A percentile compares a stretch with the other conserved stretches of the same genome.
Evolutionary conservation across 495 filamentous ascomycete species (phyloP).

Genomic region (Penicillium lagena): DNA sequence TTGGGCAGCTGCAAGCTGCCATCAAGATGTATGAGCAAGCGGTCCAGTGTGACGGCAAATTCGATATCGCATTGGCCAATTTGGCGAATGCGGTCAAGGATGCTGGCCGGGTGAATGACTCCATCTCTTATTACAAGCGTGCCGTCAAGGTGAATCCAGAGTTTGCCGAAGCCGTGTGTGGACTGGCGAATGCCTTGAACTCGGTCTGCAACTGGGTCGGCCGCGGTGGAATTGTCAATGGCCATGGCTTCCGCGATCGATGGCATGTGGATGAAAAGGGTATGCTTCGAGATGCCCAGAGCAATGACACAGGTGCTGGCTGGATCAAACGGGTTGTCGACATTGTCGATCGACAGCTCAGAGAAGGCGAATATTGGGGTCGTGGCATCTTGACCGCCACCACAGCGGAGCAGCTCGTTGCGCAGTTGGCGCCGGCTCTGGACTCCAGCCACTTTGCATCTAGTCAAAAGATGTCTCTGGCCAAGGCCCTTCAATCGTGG

Average conservation of each 20-base stretch:
- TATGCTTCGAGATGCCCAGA: slow-evolving; percentile 70
- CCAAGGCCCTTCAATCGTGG: slow-evolving; percentile 58
- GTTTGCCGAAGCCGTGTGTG: slow-evolving; percentile 96
- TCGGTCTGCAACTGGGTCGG: slow-evolving; percentile 95
- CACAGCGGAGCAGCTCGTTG: slow-evolving; percentile 44
- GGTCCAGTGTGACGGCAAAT: slow-evolving; percentile 81
- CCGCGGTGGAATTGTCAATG: slow-evolving; percentile 73
- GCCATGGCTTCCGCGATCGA: slow-evolving; percentile 69
- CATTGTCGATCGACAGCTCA: slow-evolving; percentile 86
- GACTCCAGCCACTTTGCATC: slow-evolving; percentile 22
- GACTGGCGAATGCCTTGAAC: slow-evolving; percentile 90
- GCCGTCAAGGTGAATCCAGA: slow-evolving; percentile 88
- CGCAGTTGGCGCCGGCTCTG: slow-evolving; percentile 34
- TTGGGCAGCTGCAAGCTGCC: slow-evolving; percentile 83
- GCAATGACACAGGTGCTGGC: slow-evolving; percentile 54
- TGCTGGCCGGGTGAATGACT: slow-evolving; percentile 85
- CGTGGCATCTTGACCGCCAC: slow-evolving; percentile 58
- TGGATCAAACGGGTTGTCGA: slow-evolving; percentile 95
- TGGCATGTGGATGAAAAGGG: slow-evolving; percentile 92
- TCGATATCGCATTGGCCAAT: slow-evolving; percentile 96
- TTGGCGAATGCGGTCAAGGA: slow-evolving; percentile 98
- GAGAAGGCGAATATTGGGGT: slow-evolving; percentile 85
- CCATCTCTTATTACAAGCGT: slow-evolving; percentile 84
- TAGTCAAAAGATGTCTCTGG: slow-evolving; percentile 28
- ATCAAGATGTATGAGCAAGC: slow-evolving; percentile 98